Base-by-base conservation (phyloP, 2,329 filamentous ascomycete species). In the Nectriaceae sp. region DNA sequence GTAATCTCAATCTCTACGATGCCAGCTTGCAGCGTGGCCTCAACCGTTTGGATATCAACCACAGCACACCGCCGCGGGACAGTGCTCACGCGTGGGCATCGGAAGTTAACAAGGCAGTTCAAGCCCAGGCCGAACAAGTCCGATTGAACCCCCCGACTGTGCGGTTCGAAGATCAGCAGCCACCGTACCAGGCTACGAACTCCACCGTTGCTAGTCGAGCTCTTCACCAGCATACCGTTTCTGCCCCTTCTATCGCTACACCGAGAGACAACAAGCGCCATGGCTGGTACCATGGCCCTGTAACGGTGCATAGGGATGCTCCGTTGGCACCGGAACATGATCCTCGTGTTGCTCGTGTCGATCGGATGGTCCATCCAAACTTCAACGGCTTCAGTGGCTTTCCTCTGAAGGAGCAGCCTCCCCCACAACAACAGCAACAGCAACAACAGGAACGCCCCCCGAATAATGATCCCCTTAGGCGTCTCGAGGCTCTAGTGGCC, bases 281-380 rank as follows among this genome's bases (percentile, higher is more conserved):
- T 50, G 88, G 79, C 1, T 91, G 87, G 87, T 90, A 90, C 59
- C 83, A 89, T 35, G 77, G 77, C 1, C 76, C 77, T 0, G 63
- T 69, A 11, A 63, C 68, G 1, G 61, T 67, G 3, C 69, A 72
- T 13, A 68, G 70, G 16, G 72, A 74, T 47, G 65, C 67, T 5
- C 63, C 62, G 11, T 55, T 60, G 1, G 59, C 57, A 3, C 49
- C 55, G 1, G 50, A 59, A 13, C 62, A 65, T 19, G 67, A 70
- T n/a, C 53, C 60, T 3, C 65, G 69, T 24, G 64, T 66, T 22
- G 70, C 74, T 2, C 76, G 76, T 39, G 77, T 82, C 3, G 79
- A 82, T 35, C 75, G 79, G 15, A 81, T 83, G 65, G 71, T 80
- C 4, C 80, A 83, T 47, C 80, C 80, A 3, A 83, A 83, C 55